A percentile compares a stretch with the other conserved stretches of the same genome.
Conservation (phyloP, 2,329 filamentous ascomycete species). For the Ophiostoma populinum region DNA sequence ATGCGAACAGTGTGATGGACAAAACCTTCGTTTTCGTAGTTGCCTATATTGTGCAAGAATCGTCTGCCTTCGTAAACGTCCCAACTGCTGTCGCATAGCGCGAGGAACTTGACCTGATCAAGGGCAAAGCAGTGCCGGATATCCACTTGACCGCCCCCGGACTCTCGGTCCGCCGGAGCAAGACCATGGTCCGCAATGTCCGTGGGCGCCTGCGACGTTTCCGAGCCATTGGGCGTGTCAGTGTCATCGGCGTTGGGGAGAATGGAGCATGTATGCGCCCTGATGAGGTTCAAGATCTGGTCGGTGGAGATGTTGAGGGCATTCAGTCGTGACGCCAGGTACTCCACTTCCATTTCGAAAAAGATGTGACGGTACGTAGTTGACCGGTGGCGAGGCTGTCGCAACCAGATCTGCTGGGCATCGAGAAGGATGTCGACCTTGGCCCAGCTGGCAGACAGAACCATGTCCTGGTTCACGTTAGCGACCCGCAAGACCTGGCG, state of each 20-base stretch:
- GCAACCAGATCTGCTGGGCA: slow-evolving; percentile 10
- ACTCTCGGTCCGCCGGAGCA: too few species aligned
- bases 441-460: slow-evolving; percentile 10
- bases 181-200: too few species aligned
- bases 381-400: not conserved
- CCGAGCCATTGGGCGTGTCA: too few species aligned
- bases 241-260: not conserved
- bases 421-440: slow-evolving; percentile 9
- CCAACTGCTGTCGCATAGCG: not conserved
- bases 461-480: not conserved
- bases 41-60: too few species aligned
- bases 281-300: not conserved
- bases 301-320: not conserved
- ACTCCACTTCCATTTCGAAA: not conserved
- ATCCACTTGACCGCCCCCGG: too few species aligned
- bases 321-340: not conserved
- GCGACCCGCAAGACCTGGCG: too few species aligned
- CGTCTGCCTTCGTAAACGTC: too few species aligned
- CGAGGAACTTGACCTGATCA: not conserved
- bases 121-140: slow-evolving; percentile 3
- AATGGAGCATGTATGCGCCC: not conserved
- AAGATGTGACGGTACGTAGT: too few species aligned
- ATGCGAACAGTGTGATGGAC: not conserved
- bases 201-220: too few species aligned
- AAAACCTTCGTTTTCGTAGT: too few species aligned